Percentiles rank a stretch among this genome's conserved stretches.
Evolutionary conservation across 805 yeast genomes (phyloP).

Genomic region (Candida tibetensis): DNA sequence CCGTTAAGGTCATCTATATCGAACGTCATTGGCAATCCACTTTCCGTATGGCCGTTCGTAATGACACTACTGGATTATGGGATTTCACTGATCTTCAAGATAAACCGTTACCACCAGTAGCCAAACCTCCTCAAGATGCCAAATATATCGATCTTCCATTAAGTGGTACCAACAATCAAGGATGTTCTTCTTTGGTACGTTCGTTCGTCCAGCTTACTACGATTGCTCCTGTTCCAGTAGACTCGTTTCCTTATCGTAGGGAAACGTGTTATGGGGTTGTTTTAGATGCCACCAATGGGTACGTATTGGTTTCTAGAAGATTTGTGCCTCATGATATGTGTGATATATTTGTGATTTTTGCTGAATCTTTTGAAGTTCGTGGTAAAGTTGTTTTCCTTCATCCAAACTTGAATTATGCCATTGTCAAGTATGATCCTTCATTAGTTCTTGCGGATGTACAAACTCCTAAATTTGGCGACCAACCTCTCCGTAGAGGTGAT

Average conservation of each 20-base stretch:
- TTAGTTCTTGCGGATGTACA: constrained; percentile 67
- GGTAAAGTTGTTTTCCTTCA: constrained; percentile 81
- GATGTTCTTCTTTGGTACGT: constrained; percentile 55
- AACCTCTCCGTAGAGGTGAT: constrained; percentile 70
- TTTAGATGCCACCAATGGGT: constrained; percentile 76
- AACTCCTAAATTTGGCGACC: constrained; percentile 59
- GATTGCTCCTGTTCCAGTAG: constrained; percentile 66
- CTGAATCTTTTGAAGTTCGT: constrained; percentile 79
- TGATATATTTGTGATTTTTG: constrained; percentile 75
- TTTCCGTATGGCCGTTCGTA: constrained; percentile 64
- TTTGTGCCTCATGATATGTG: constrained; percentile 79
- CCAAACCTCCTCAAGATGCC: constrained; percentile 58
- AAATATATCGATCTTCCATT: constrained; percentile 68
- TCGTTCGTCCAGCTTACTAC: constrained; percentile 72
- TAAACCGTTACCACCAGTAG: constrained; percentile 57
- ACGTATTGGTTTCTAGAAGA: constrained; percentile 72
- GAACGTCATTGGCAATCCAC: constrained; percentile 84
- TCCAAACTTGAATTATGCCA: constrained; percentile 83
- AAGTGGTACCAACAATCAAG: constrained; percentile 39
- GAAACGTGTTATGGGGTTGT: constrained; percentile 74
- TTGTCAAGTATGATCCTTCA: constrained; percentile 76
- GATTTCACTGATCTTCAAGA: constrained; percentile 52
- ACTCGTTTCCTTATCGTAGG: constrained; percentile 64
- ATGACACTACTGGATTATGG: constrained; percentile 56
- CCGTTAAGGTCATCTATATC: constrained; percentile 61